These are phyloP conservation scores for Paramyrothecium sp. DNA, from an alignment of 2,329 filamentous ascomycete species.

Conservation along the genomic window DNA sequence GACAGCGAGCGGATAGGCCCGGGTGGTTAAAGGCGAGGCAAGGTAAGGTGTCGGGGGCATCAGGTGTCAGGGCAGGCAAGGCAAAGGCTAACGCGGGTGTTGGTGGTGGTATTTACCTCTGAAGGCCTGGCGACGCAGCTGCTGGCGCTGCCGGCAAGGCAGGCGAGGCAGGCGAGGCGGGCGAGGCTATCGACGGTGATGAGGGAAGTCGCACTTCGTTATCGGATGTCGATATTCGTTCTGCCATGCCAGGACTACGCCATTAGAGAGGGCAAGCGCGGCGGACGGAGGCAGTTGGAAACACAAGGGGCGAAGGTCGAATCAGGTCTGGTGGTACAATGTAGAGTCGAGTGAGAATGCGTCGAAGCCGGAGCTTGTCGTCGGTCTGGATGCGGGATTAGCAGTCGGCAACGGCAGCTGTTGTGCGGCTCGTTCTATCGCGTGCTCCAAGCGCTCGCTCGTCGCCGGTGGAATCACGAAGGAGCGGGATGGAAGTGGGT, in stretches of 20 bases:
- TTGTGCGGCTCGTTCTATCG: not conserved
- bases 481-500: not conserved
- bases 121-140: constrained; percentile 3
- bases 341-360: too few relatives aligned
- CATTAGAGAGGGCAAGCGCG: constrained; percentile 51
- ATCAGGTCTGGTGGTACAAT: too few relatives aligned
- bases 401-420: too few relatives aligned
- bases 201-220: constrained; percentile 55
- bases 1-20: constrained; percentile 4
- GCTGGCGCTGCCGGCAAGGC: constrained; percentile 12
- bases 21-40: not conserved
- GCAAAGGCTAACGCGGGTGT: not conserved
- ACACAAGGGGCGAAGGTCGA: not conserved
- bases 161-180: constrained; percentile 19
- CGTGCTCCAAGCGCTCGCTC: not conserved
- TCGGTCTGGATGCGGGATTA: too few relatives aligned
- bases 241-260: constrained; percentile 66
- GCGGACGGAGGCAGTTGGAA: constrained; percentile 10
- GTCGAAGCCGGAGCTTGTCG: too few relatives aligned
- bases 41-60: too few relatives aligned
- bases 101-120: constrained; percentile 16
- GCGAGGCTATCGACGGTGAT: constrained; percentile 30
- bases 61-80: not conserved
- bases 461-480: not conserved
- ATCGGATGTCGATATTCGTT: constrained; percentile 57